These are phyloP conservation scores for Chlorella vulgaris DNA, from an alignment of 139 green algal genomes.

Conservation along the genomic window DNA sequence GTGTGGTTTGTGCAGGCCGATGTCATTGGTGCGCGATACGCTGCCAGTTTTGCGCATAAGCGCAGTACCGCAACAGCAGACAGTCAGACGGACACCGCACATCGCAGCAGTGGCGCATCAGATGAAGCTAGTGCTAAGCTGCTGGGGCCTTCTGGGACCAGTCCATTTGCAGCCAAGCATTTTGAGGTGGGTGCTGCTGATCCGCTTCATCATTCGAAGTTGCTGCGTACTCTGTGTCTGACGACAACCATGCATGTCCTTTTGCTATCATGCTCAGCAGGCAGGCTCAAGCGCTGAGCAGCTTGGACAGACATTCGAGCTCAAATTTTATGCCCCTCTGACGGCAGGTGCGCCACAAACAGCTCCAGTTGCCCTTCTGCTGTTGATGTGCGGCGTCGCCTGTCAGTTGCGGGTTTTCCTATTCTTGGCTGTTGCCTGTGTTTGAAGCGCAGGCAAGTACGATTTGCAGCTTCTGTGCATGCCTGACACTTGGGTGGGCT, in stretches of 20 bases:
- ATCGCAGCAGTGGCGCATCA: neutral
- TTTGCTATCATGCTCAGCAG: constrained; percentile 1
- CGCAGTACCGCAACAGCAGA: constrained; percentile 6
- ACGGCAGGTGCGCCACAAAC: neutral
- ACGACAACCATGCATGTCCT: neutral
- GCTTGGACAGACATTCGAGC: constrained; percentile 70
- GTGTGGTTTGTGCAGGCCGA: constrained; percentile 71
- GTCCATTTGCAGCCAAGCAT: too few relatives aligned
- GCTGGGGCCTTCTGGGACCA: too few relatives aligned
- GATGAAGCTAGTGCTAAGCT: neutral
- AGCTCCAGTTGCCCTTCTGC: neutral
- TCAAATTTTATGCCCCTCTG: constrained; percentile 66
- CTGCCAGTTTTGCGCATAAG: constrained; percentile 26
- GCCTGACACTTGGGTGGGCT: constrained; percentile 86
- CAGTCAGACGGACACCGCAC: neutral
- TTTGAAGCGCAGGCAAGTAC: constrained; percentile 68
- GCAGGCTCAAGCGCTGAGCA: constrained; percentile 26
- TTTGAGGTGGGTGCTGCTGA: too few relatives aligned
- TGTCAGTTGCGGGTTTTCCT: too few relatives aligned
- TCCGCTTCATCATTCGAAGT: too few relatives aligned
- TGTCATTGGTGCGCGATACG: constrained; percentile 48
- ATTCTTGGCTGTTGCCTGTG: too few relatives aligned
- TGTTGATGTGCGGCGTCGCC: too few relatives aligned
- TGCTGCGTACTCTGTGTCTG: too few relatives aligned
- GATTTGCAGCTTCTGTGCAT: constrained; percentile 75